Conservation (phyloP, 805 yeast genomes). For the Phaffomyces thermotolerans region DNA sequence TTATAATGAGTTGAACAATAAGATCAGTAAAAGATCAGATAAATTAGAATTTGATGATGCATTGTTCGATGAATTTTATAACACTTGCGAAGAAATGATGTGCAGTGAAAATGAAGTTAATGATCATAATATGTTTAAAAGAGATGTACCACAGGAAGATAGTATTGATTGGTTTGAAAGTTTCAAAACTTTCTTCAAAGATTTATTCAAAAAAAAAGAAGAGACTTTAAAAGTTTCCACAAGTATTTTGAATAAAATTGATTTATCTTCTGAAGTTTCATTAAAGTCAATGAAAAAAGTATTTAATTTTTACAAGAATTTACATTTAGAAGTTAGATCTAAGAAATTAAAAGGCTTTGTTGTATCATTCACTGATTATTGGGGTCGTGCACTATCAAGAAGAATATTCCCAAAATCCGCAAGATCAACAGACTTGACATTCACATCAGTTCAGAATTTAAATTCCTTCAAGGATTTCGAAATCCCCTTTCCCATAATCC, state of each 20-base stretch:
- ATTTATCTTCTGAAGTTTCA: conserved; percentile 18
- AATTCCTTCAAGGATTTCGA: conserved; percentile 29
- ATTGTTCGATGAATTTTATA: conserved; percentile 18
- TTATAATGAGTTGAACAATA: conserved; percentile 17
- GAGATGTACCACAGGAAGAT: conserved; percentile 11
- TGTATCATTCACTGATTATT: conserved; percentile 57
- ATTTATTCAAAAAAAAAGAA: conserved; percentile 22
- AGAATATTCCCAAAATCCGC: conserved; percentile 33
- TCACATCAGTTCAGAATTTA: conserved; percentile 32
- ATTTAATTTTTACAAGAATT: conserved; percentile 40
- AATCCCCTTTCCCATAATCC: conserved; percentile 46
- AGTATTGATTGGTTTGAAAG: conserved; percentile 14
- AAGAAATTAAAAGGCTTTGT: conserved; percentile 48
- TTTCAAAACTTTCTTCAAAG: conserved; percentile 19
- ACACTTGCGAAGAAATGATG: conserved; percentile 13
- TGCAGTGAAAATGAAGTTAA: conserved; percentile 5
- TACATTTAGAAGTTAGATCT: conserved; percentile 47
- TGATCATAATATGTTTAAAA: not conserved
- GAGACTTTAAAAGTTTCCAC: conserved; percentile 9
- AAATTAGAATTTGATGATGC: not conserved
- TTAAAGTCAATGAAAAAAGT: conserved; percentile 27
- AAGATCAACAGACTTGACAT: conserved; percentile 30
- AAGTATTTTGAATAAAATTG: conserved; percentile 15
- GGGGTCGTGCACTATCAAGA: conserved; percentile 57
- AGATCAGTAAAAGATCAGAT: conserved; percentile 4